These are phyloP conservation scores for Strigomonas culicis DNA, from an alignment of 208 protist species.

Conservation along the genomic window DNA sequence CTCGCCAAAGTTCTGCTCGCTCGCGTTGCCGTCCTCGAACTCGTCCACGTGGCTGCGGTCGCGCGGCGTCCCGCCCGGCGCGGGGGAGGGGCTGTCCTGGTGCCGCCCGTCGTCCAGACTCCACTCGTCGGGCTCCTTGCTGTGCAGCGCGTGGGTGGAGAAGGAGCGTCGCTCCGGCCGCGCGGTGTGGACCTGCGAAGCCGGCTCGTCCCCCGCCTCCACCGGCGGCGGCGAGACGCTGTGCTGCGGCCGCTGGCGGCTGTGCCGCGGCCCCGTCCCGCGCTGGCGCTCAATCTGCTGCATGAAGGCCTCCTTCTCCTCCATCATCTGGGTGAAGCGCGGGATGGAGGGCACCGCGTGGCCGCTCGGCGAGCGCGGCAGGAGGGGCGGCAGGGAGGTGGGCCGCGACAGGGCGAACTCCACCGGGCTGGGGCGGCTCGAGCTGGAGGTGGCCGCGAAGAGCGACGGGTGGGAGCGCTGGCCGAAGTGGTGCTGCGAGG, in stretches of 20 bases:
- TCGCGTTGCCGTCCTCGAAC: slow-evolving; percentile 20
- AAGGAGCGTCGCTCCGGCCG: neutral
- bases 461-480: too few relatives aligned
- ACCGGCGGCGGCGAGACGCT: slow-evolving; percentile 3
- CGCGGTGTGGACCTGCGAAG: neutral
- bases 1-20: slow-evolving; percentile 40
- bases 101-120: neutral
- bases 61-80: neutral
- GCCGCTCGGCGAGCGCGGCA: neutral
- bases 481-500: too few relatives aligned
- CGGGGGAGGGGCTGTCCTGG: neutral
- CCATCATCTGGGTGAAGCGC: slow-evolving; percentile 17
- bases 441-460: too few relatives aligned
- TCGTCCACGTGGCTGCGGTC: slow-evolving; percentile 3
- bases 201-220: neutral
- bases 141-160: too few relatives aligned
- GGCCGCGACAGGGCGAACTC: too few relatives aligned
- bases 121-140: too few relatives aligned
- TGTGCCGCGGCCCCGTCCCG: neutral
- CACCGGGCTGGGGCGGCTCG: too few relatives aligned
- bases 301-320: slow-evolving; percentile 20
- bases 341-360: slow-evolving; percentile 17
- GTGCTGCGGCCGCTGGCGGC: neutral
- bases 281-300: slow-evolving; percentile 12
- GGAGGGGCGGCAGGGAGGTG: neutral